These are phyloP conservation scores for Umbelopsis sp. DNA, from an alignment of 192 early-diverging fungal genomes.

Conservation along the genomic window DNA sequence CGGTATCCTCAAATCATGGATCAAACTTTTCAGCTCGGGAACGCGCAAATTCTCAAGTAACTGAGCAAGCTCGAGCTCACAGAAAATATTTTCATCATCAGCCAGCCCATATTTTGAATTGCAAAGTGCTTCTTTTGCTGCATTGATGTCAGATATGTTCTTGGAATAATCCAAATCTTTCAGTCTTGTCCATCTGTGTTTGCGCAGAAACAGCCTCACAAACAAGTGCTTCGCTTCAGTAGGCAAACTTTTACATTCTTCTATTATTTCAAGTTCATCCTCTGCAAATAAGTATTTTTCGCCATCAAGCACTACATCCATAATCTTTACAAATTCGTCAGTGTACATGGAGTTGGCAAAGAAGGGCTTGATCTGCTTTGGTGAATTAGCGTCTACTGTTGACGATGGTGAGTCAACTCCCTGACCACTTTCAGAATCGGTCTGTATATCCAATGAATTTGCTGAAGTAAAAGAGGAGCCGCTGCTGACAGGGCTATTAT, in stretches of 20 bases:
- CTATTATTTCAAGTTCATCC: slow-evolving; percentile 41
- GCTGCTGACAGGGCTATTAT: too few relatives aligned
- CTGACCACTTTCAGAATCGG: too few relatives aligned
- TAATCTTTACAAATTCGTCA: slow-evolving; percentile 40
- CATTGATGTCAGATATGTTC: slow-evolving; percentile 13
- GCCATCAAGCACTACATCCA: slow-evolving; percentile 46
- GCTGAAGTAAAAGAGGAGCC: too few relatives aligned
- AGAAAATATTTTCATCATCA: slow-evolving; percentile 24
- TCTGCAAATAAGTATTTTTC: slow-evolving; percentile 46
- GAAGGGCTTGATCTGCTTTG: not conserved
- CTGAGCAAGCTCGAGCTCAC: slow-evolving; percentile 25
- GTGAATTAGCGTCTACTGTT: not conserved
- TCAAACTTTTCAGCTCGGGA: slow-evolving; percentile 39
- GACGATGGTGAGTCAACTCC: not conserved
- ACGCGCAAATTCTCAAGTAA: slow-evolving; percentile 28
- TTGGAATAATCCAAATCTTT: slow-evolving; percentile 30
- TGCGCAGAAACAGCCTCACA: slow-evolving; percentile 45
- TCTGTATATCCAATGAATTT: too few relatives aligned
- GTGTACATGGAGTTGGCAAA: slow-evolving; percentile 46
- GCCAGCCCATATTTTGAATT: not conserved
- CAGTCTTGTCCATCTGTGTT: slow-evolving; percentile 40
- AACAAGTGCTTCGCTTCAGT: slow-evolving; percentile 47
- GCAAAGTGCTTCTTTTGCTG: not conserved
- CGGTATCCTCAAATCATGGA: not conserved
- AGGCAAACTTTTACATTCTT: slow-evolving; percentile 36